Evolutionary conservation across 805 yeast genomes (phyloP).

Genomic region (Cyberlindnera misumaiensis): DNA sequence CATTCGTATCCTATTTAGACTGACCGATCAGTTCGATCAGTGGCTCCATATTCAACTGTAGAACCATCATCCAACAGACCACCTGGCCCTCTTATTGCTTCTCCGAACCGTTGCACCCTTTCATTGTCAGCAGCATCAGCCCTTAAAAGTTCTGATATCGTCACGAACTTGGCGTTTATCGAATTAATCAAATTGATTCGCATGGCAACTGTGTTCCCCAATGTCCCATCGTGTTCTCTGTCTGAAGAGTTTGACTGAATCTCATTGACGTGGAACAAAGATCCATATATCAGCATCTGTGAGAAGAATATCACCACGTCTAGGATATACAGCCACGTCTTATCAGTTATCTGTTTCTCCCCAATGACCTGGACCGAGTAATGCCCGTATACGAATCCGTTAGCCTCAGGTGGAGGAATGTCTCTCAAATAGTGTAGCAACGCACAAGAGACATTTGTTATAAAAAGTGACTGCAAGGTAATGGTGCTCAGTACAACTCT

Average conservation of each 20-base stretch:
- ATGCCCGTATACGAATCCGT: conserved; percentile 23
- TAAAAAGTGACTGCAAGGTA: conserved; percentile 11
- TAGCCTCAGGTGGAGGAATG: conserved; percentile 17
- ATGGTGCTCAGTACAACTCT: conserved; percentile 7
- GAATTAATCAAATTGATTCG: conserved; percentile 8
- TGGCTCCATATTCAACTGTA: no score
- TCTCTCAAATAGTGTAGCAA: conserved; percentile 11
- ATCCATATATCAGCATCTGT: conserved; percentile 14
- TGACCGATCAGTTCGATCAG: no score
- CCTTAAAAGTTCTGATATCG: background rate
- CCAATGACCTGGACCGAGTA: conserved; percentile 22
- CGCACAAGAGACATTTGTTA: conserved; percentile 6
- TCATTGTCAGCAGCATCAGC: background rate
- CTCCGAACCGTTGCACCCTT: background rate
- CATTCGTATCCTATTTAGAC: no score
- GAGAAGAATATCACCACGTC: conserved; percentile 15
- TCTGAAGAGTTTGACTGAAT: conserved; percentile 2
- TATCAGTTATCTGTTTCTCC: conserved; percentile 12
- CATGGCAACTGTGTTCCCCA: conserved; percentile 15
- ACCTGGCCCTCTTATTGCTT: background rate
- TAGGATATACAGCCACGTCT: conserved; percentile 9
- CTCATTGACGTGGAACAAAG: conserved; percentile 4
- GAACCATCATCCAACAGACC: no score
- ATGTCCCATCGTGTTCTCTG: conserved; percentile 19
- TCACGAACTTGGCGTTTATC: background rate